A percentile compares a stretch with the other conserved stretches of the same genome.
Evolutionary conservation across 352 stramenopile genomes (phyloP).

Genomic region (Phytophthora capsici): DNA sequence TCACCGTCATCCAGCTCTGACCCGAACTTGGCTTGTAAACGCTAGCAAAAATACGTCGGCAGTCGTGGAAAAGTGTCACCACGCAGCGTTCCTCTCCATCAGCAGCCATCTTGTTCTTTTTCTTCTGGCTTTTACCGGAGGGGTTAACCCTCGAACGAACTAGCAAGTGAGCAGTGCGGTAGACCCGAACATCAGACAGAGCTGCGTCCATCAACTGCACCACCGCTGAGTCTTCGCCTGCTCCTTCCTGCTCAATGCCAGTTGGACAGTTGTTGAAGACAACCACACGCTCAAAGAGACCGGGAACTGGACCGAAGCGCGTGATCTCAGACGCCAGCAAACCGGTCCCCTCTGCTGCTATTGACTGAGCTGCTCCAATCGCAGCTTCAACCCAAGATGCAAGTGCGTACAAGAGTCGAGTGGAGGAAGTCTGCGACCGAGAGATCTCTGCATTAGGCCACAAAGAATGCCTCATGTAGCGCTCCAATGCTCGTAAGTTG

Average conservation of each 20-base stretch:
- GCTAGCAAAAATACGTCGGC: conserved; percentile 66
- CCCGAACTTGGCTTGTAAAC: conserved; percentile 67
- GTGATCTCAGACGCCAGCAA: conserved; percentile 58
- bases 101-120: conserved; percentile 16
- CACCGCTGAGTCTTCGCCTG: conserved; percentile 31
- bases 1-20: conserved; percentile 56
- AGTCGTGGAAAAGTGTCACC: conserved; percentile 79
- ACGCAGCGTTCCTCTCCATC: conserved; percentile 53
- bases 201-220: conserved; percentile 68
- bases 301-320: conserved; percentile 52
- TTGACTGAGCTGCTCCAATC: conserved; percentile 40
- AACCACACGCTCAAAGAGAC: conserved; percentile 74
- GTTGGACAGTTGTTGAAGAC: conserved; percentile 49
- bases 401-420: conserved; percentile 52
- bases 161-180: conserved; percentile 57
- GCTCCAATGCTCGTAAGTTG: conserved; percentile 64
- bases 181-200: conserved; percentile 69
- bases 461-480: conserved; percentile 55
- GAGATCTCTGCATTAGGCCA: conserved; percentile 53
- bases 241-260: conserved; percentile 13
- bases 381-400: conserved; percentile 59
- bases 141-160: conserved; percentile 6
- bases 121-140: conserved; percentile 2
- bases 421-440: conserved; percentile 33
- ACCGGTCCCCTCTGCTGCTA: conserved; percentile 41